Evolutionary conservation across 768 basidiomycete genomes (phyloP).

Genomic region (Mycena latifolia): DNA sequence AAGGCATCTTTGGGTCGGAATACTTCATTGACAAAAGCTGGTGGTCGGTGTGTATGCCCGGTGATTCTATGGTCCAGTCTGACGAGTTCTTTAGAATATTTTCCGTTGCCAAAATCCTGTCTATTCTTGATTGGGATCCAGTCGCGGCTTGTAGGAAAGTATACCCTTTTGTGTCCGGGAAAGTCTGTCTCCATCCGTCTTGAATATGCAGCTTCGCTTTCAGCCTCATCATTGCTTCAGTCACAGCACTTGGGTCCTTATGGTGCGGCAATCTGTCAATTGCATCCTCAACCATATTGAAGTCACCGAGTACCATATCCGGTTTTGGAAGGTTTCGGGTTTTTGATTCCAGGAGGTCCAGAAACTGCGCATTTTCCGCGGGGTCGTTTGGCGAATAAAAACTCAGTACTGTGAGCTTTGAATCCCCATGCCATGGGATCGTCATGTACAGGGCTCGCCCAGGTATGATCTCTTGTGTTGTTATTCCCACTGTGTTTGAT

Average conservation of each 20-base stretch:
- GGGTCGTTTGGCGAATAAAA: constrained; percentile 18
- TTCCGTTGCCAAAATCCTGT: not conserved
- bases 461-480: constrained; percentile 4
- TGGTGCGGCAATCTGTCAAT: constrained; percentile 25
- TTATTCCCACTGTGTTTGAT: not conserved
- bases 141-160: constrained; percentile 15
- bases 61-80: constrained; percentile 8
- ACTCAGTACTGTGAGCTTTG: not conserved
- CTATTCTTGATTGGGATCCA: constrained; percentile 18
- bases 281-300: constrained; percentile 31
- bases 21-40: constrained; percentile 15
- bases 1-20: constrained; percentile 13
- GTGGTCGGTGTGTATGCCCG: constrained; percentile 13
- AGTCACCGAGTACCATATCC: constrained; percentile 3
- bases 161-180: constrained; percentile 21
- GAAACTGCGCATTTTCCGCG: constrained; percentile 8
- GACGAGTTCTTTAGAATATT: not conserved
- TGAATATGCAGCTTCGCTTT: constrained; percentile 6
- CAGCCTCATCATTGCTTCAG: constrained; percentile 9
- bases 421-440: constrained; percentile 15
- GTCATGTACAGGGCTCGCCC: constrained; percentile 23
- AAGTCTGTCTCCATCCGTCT: constrained; percentile 32
- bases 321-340: not conserved
- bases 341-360: not conserved
- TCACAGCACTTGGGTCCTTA: constrained; percentile 1